These are phyloP conservation scores for Cystobasidium ongulense DNA, from an alignment of 768 basidiomycete species.

Conservation along the genomic window DNA sequence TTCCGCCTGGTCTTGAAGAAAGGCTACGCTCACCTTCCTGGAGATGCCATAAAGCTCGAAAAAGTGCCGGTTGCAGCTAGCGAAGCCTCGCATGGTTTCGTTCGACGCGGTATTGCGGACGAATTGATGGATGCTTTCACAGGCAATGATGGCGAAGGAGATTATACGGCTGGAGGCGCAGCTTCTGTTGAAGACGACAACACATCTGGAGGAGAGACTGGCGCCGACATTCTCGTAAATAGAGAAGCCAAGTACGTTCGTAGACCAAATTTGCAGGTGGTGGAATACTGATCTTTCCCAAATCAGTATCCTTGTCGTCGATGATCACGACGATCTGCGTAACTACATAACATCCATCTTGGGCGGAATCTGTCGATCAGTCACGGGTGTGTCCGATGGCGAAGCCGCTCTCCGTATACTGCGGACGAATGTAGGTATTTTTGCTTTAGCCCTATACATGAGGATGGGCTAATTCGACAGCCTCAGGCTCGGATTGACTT, in stretches of 20 bases:
- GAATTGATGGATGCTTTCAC: constrained; percentile 1
- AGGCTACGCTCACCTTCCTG: neutral
- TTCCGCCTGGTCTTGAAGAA: constrained; percentile 1
- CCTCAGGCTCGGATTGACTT: constrained; percentile 6
- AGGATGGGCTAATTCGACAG: neutral
- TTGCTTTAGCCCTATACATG: neutral
- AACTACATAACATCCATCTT: neutral
- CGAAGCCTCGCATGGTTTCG: too few species aligned
- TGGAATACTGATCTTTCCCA: neutral
- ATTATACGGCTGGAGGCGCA: neutral
- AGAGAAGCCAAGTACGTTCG: constrained; percentile 12
- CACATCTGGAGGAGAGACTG: neutral
- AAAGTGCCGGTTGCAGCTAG: neutral
- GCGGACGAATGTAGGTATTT: neutral
- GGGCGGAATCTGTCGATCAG: neutral
- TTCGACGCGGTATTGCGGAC: constrained; percentile 10
- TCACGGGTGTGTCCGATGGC: neutral
- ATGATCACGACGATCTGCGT: constrained; percentile 6
- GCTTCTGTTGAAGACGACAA: neutral
- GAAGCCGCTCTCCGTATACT: constrained; percentile 3
- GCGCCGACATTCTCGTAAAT: neutral
- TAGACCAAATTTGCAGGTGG: neutral
- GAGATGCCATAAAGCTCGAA: neutral
- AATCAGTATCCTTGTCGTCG: constrained; percentile 4
- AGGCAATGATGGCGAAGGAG: neutral